Conservation (phyloP, 441 rosid genomes). For the Populus hybrid region DNA sequence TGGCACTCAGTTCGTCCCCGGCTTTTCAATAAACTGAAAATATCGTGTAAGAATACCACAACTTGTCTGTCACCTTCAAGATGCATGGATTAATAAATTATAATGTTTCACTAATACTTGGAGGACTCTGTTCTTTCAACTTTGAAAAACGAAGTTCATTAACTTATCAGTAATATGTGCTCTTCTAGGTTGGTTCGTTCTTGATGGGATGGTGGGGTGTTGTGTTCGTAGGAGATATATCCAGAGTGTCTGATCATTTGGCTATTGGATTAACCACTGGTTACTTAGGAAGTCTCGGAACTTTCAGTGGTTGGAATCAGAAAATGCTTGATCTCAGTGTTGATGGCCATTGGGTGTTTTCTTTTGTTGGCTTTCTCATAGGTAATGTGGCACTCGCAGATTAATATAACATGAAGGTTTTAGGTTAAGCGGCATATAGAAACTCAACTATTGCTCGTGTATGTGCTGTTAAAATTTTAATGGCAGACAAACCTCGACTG, state of each 20-base stretch:
- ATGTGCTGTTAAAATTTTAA: not conserved
- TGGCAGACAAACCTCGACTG: not conserved
- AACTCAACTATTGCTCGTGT: not conserved
- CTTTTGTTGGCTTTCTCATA: constrained; percentile 60
- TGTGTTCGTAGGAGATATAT: constrained; percentile 71
- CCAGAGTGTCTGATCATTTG: constrained; percentile 56
- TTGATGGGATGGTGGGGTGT: constrained; percentile 96
- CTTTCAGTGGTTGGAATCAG: constrained; percentile 95
- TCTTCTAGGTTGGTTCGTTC: constrained; percentile 80
- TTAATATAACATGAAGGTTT: not conserved
- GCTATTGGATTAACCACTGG: constrained; percentile 82
- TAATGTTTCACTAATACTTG: no score
- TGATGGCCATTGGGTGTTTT: constrained; percentile 66
- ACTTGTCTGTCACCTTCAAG: no score
- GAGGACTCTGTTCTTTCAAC: no score
- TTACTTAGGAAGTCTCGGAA: constrained; percentile 80
- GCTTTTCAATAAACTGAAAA: no score
- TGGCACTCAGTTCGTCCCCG: no score
- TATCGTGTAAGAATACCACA: no score
- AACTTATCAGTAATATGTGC: not conserved
- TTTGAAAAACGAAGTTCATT: no score
- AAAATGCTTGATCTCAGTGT: constrained; percentile 83
- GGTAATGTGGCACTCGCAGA: constrained; percentile 38
- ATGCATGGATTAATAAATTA: no score
- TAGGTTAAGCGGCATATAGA: not conserved